Evolutionary conservation across 352 stramenopile genomes (phyloP).

Genomic region (Globisporangium iwayamae): DNA sequence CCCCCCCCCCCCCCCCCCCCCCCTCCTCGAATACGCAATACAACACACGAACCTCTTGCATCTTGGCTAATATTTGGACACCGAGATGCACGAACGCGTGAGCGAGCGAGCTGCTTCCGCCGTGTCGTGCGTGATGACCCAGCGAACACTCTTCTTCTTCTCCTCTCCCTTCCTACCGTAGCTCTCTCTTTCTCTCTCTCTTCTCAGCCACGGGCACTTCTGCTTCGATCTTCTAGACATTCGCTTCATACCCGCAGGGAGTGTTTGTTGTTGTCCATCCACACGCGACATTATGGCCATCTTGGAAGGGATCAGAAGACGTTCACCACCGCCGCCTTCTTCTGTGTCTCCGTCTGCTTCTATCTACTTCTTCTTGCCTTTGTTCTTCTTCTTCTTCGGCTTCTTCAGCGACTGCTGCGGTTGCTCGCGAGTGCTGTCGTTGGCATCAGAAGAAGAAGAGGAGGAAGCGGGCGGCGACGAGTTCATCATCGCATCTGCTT

Average conservation of each 20-base stretch:
- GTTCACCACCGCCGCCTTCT: no score
- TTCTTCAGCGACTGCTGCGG: conserved; percentile 23
- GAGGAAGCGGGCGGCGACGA: background rate
- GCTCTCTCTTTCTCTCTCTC: no score
- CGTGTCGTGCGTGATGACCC: background rate
- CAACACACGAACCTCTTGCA: background rate
- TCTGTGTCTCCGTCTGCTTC: conserved; percentile 5
- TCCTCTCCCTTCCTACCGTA: background rate
- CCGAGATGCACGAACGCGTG: background rate
- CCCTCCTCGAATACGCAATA: no score
- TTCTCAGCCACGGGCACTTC: background rate
- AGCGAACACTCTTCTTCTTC: background rate
- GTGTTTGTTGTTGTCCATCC: background rate
- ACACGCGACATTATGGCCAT: background rate
- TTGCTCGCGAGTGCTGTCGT: background rate
- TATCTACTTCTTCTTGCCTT: conserved; percentile 49
- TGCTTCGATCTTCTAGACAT: background rate
- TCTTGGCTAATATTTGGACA: background rate
- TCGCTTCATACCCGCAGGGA: background rate
- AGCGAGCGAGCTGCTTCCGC: background rate
- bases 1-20: no score
- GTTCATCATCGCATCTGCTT: conserved; percentile 8
- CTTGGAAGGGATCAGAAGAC: no score
- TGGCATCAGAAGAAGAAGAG: background rate
- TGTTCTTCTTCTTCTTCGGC: conserved; percentile 50